phyloP scores from a whole-genome alignment of 2,329 filamentous ascomycete species.

The Amauroascus niger region DNA sequence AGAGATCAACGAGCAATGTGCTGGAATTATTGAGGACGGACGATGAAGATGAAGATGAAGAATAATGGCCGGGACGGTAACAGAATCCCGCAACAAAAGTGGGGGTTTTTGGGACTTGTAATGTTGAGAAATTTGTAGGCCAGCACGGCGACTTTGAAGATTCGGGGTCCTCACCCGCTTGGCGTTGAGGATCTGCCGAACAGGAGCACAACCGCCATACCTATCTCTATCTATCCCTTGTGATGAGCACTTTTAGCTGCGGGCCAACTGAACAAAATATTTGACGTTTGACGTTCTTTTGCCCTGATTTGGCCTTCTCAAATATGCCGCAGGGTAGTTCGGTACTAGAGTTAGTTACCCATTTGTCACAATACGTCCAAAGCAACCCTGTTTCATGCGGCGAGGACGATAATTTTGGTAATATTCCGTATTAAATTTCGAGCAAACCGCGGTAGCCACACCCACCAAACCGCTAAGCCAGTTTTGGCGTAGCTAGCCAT shows the following conservation, averaged over 20 bases:
- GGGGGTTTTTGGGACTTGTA: neutral
- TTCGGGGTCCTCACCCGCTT: neutral
- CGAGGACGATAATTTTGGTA: neutral
- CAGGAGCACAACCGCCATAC: neutral
- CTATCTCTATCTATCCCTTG: too few species aligned
- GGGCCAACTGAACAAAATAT: too few species aligned
- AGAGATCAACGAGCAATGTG: neutral
- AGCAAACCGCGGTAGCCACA: too few species aligned
- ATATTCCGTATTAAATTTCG: neutral
- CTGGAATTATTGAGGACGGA: neutral
- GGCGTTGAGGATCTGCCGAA: neutral
- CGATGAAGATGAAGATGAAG: neutral
- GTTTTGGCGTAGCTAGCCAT: too few species aligned
- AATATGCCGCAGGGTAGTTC: too few species aligned
- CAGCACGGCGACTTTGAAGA: neutral
- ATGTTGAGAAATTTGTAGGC: neutral
- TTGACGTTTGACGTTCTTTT: too few species aligned
- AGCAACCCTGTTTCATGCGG: neutral
- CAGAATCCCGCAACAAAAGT: neutral
- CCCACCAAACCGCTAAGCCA: too few species aligned
- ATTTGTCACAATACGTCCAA: neutral
- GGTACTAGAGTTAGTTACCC: too few species aligned
- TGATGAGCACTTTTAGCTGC: too few species aligned
- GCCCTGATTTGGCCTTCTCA: neutral
- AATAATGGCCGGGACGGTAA: neutral